phyloP scores from a whole-genome alignment of 2,329 filamentous ascomycete species.

The Stemphylium vesicarium region DNA sequence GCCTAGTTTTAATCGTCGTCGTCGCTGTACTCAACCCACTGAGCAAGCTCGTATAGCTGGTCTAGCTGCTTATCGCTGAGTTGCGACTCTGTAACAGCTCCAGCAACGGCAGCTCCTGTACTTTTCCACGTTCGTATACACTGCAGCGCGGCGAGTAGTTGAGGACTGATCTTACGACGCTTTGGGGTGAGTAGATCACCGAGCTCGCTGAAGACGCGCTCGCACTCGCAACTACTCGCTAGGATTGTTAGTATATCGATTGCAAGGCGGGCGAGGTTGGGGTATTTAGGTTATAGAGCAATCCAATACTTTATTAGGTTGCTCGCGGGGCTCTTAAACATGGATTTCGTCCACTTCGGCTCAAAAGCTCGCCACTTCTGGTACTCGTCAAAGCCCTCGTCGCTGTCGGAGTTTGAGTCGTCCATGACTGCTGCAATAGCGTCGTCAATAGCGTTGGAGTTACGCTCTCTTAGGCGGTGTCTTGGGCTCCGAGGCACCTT shows the following conservation, averaged over 20 bases:
- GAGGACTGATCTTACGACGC: not conserved
- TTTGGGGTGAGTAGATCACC: conserved; percentile 3
- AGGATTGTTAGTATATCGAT: not conserved
- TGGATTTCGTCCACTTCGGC: too few relatives aligned
- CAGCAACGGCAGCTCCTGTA: too few relatives aligned
- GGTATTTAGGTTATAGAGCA: not conserved
- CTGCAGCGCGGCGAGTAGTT: conserved; percentile 1
- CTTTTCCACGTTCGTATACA: not conserved
- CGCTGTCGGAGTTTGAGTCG: not conserved
- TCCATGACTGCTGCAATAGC: not conserved
- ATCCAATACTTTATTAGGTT: not conserved
- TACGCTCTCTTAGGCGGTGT: too few relatives aligned
- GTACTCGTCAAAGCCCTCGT: too few relatives aligned
- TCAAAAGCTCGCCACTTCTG: too few relatives aligned
- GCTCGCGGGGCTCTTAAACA: too few relatives aligned
- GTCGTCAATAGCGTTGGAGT: not conserved
- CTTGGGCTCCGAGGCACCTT: too few relatives aligned
- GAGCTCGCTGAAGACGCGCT: not conserved
- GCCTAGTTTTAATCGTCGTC: too few relatives aligned
- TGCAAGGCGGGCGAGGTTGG: not conserved
- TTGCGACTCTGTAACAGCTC: too few relatives aligned
- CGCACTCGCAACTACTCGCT: not conserved
- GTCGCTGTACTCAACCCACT: too few relatives aligned
- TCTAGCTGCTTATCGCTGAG: too few relatives aligned
- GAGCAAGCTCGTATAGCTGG: too few relatives aligned